Evolutionary conservation across 805 yeast species (phyloP).

Genomic region (Pichia californica): DNA sequence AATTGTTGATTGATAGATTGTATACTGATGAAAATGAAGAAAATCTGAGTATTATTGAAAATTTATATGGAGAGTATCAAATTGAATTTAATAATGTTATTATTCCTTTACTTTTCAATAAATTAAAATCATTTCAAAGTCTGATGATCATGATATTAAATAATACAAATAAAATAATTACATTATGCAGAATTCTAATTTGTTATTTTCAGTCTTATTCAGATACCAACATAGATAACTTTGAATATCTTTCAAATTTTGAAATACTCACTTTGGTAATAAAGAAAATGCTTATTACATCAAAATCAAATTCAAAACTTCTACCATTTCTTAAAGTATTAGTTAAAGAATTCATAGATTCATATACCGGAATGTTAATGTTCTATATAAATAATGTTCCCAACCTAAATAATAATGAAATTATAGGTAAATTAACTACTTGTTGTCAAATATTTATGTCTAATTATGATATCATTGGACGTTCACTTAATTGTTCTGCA

Average conservation of each 20-base stretch:
- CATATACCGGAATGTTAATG: conserved; percentile 13
- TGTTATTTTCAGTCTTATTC: conserved; percentile 1
- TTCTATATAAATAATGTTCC: conserved; percentile 7
- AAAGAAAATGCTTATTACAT: neutral
- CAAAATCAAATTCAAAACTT: neutral
- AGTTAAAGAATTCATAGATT: conserved; percentile 3
- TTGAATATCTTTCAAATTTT: conserved; percentile 1
- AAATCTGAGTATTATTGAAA: conserved; percentile 8
- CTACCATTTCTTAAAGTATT: conserved; percentile 1
- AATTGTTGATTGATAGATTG: conserved; percentile 12
- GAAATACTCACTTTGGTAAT: neutral
- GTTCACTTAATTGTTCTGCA: conserved; percentile 8
- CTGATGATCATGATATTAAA: neutral
- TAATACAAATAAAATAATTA: neutral
- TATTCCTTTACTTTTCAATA: conserved; percentile 24
- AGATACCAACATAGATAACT: neutral
- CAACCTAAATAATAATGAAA: neutral
- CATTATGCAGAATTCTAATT: conserved; percentile 2
- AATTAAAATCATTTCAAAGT: conserved; percentile 26
- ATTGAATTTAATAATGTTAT: conserved; percentile 16
- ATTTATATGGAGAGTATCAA: conserved; percentile 1
- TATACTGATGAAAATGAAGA: conserved; percentile 2
- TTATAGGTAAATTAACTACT: conserved; percentile 9
- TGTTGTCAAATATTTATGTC: conserved; percentile 23
- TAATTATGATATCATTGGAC: conserved; percentile 12